A percentile compares a stretch with the other conserved stretches of the same genome.
Conservation (phyloP, 2,329 filamentous ascomycete genomes). For the Colletotrichum caudatum region DNA sequence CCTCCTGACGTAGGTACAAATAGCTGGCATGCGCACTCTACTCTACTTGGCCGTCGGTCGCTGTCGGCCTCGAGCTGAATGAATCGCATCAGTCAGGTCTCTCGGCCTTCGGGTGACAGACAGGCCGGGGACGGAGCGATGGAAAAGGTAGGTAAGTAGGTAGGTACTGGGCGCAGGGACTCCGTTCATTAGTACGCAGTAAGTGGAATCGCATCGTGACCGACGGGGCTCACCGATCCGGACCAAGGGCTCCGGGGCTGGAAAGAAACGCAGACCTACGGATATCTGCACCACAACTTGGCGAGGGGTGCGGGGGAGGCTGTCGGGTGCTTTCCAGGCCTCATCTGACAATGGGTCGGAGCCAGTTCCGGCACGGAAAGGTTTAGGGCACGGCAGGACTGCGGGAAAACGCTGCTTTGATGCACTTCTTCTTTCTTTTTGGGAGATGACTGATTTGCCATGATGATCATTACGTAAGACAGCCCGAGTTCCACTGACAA, state of each 20-base stretch:
- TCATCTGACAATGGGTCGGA: not conserved
- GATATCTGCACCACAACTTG: not conserved
- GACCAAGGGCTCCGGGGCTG: conserved; percentile 3
- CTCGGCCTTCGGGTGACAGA: not conserved
- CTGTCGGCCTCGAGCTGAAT: not conserved
- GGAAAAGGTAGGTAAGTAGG: not conserved
- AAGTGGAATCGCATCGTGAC: not conserved
- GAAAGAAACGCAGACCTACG: not conserved
- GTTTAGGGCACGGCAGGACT: not conserved
- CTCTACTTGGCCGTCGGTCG: not conserved
- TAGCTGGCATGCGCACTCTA: not conserved
- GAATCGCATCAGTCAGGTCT: not conserved
- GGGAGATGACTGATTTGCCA: not conserved
- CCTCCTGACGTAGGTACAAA: not conserved
- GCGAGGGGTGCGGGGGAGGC: not conserved
- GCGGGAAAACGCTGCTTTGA: not conserved
- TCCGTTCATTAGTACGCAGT: too few species aligned
- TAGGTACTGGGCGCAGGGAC: not conserved
- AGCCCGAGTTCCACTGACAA: not conserved
- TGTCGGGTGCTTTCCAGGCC: not conserved
- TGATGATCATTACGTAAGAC: not conserved
- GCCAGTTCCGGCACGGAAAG: conserved; percentile 8
- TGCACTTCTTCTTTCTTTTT: not conserved
- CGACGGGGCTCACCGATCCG: not conserved
- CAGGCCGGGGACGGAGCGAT: not conserved